phyloP scores from a whole-genome alignment of 495 filamentous ascomycete genomes.

The Hypomontagnella monticulosa region DNA sequence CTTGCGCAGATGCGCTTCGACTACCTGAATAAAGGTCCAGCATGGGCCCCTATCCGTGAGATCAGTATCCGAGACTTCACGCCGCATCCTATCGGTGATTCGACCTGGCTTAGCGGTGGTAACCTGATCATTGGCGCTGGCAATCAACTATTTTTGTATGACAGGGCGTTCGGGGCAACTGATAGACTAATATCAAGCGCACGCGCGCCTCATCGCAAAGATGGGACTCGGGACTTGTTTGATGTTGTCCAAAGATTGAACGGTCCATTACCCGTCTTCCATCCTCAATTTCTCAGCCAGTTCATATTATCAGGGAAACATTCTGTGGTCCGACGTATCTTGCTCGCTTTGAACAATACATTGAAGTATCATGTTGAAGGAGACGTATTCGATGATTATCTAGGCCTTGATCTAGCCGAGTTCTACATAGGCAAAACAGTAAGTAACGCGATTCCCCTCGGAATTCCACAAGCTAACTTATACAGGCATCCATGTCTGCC shows the following conservation, averaged over 20 bases:
- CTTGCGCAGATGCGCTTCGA: constrained; percentile 95
- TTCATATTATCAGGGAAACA: constrained; percentile 86
- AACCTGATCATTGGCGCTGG: constrained; percentile 88
- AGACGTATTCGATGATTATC: constrained; percentile 80
- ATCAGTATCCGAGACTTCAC: constrained; percentile 84
- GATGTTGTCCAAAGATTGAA: constrained; percentile 84
- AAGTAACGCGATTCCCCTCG: background rate
- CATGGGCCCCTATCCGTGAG: constrained; percentile 87
- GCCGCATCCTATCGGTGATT: constrained; percentile 92
- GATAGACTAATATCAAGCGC: constrained; percentile 72
- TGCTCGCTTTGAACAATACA: constrained; percentile 78
- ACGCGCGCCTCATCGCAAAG: constrained; percentile 63
- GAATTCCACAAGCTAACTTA: constrained; percentile 18
- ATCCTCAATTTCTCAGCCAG: constrained; percentile 91
- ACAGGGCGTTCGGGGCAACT: constrained; percentile 72
- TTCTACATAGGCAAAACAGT: constrained; percentile 63
- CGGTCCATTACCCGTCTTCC: constrained; percentile 88
- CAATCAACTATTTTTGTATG: constrained; percentile 91
- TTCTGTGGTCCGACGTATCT: constrained; percentile 74
- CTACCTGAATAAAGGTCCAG: constrained; percentile 87
- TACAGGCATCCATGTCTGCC: constrained; percentile 37
- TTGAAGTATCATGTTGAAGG: constrained; percentile 87
- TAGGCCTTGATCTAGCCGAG: constrained; percentile 76
- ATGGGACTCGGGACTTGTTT: constrained; percentile 70
- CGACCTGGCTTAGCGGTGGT: constrained; percentile 86